Percentiles rank a stretch among this genome's conserved stretches.
These are phyloP conservation scores for Termitomyces sp. DNA, from an alignment of 768 basidiomycete species.

Conservation along the genomic window DNA sequence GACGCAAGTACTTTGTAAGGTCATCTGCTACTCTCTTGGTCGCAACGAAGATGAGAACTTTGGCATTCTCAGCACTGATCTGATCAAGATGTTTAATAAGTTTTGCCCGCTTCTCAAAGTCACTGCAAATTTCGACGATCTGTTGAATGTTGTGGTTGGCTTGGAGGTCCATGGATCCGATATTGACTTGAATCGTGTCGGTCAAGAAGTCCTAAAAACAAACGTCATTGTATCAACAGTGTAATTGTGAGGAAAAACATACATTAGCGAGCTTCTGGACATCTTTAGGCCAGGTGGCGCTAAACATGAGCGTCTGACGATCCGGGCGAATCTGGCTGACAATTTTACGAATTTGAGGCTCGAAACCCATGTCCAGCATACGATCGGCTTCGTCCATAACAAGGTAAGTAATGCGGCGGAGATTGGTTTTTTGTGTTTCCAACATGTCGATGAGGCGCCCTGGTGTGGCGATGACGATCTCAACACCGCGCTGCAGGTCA, in stretches of 20 bases:
- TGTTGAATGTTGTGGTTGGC: constrained; percentile 98
- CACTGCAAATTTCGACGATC: constrained; percentile 93
- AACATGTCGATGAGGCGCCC: constrained; percentile 99
- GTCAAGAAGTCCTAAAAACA: constrained; percentile 79
- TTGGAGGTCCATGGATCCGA: constrained; percentile 97
- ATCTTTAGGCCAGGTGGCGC: constrained; percentile 99
- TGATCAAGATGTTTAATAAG: constrained; percentile 96
- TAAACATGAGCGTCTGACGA: constrained; percentile 98
- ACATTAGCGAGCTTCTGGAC: constrained; percentile 96
- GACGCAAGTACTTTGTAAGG: constrained; percentile 94
- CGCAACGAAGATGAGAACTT: constrained; percentile 97
- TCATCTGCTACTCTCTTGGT: constrained; percentile 99
- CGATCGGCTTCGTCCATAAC: constrained; percentile 99
- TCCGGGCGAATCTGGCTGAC: constrained; percentile 97
- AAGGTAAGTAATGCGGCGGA: constrained; percentile 93
- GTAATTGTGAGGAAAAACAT: constrained; percentile 12
- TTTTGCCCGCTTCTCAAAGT: constrained; percentile 96
- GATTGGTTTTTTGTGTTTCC: constrained; percentile 93
- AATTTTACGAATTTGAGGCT: constrained; percentile 98
- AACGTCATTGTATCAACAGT: not conserved
- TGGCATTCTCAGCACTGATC: constrained; percentile 95
- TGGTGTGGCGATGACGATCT: constrained; percentile 99
- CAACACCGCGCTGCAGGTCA: constrained; percentile 94
- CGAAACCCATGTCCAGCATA: constrained; percentile 99
- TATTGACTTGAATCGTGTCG: constrained; percentile 98